A percentile compares a stretch with the other conserved stretches of the same genome.
phyloP scores from a whole-genome alignment of 106 monocot species.

The Platanthera guangdongensis region DNA sequence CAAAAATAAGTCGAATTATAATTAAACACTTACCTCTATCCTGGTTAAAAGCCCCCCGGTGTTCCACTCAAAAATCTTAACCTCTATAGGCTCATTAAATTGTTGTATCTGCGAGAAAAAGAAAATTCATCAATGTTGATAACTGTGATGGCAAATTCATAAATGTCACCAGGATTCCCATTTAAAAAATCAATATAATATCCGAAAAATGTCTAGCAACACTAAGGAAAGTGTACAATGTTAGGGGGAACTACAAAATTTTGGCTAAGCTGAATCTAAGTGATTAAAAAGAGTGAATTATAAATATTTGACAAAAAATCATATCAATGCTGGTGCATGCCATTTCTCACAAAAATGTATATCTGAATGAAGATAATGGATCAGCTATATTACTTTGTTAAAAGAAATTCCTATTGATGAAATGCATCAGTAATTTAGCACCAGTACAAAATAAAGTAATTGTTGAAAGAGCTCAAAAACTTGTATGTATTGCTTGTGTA shows the following conservation, averaged over 20 bases:
- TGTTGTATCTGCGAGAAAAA: constrained; percentile 63
- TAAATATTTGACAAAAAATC: too few species aligned
- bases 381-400: too few species aligned
- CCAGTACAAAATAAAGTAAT: too few species aligned
- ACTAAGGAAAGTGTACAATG: not conserved
- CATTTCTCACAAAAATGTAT: too few species aligned
- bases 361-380: too few species aligned
- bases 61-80: constrained; percentile 91
- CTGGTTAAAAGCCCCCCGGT: constrained; percentile 82
- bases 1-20: constrained; percentile 1
- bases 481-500: too few species aligned
- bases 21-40: constrained; percentile 54
- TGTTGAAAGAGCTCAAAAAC: too few species aligned
- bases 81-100: constrained; percentile 68
- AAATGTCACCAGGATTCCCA: not conserved
- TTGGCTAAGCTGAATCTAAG: not conserved
- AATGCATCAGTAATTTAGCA: too few species aligned
- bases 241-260: not conserved
- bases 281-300: not conserved
- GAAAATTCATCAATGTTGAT: not conserved
- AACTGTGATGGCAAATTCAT: not conserved
- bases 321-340: too few species aligned
- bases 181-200: not conserved
- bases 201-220: not conserved
- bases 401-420: too few species aligned